Conservation (phyloP, 257 asterid species). For the Marsdenia floribunda region DNA sequence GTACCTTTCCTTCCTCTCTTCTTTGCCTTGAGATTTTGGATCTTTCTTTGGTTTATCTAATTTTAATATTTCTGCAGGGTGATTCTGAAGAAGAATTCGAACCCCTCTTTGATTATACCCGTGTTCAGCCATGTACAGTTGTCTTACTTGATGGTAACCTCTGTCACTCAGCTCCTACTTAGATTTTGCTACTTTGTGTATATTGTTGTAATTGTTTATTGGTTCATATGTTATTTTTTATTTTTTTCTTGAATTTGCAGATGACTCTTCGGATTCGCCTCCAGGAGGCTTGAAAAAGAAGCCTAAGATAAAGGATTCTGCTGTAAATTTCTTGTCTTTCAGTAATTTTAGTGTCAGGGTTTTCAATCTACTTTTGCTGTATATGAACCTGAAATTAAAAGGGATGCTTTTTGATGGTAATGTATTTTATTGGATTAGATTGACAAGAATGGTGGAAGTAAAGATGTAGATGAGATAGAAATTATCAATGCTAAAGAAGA, state of each 20-base stretch:
- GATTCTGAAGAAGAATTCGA: conserved; percentile 74
- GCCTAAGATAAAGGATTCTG: conserved; percentile 37
- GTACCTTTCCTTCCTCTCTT: neutral
- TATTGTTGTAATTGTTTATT: neutral
- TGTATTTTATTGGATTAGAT: conserved; percentile 29
- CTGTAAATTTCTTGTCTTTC: conserved; percentile 27
- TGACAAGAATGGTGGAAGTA: conserved; percentile 25
- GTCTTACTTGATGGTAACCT: conserved; percentile 52
- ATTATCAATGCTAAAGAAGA: conserved; percentile 29
- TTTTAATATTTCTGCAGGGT: conserved; percentile 31
- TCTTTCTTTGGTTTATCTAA: neutral
- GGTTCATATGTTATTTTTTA: neutral
- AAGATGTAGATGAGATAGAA: conserved; percentile 28
- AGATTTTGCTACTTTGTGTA: neutral
- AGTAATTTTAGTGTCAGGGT: neutral
- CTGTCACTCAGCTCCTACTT: neutral
- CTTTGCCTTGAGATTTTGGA: no score
- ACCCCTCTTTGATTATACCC: conserved; percentile 88
- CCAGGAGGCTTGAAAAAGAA: conserved; percentile 40
- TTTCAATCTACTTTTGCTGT: neutral
- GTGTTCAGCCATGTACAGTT: conserved; percentile 58
- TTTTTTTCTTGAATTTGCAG: conserved; percentile 31
- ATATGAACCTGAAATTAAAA: conserved; percentile 6
- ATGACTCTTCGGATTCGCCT: conserved; percentile 55
- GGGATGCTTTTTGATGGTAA: conserved; percentile 11